These are phyloP conservation scores for Alnus rubra DNA, from an alignment of 306 rosid species.

Conservation along the genomic window DNA sequence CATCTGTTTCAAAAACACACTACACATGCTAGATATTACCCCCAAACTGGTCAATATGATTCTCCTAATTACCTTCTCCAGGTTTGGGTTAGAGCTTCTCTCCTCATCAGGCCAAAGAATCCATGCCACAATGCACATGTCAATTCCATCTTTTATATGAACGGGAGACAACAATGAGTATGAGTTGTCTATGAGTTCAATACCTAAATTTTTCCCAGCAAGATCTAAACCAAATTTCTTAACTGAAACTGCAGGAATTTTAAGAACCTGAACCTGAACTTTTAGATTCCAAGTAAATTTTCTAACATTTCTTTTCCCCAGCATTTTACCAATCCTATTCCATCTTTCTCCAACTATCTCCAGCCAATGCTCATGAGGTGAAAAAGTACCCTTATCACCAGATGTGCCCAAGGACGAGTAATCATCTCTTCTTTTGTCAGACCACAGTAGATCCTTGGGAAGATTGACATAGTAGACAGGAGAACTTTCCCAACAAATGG, in stretches of 20 bases:
- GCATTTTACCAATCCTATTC: constrained; percentile 66
- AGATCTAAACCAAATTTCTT: constrained; percentile 64
- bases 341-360: constrained; percentile 61
- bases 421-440: constrained; percentile 44
- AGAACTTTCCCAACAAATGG: constrained; percentile 90
- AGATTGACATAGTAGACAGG: constrained; percentile 82
- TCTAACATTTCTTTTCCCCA: constrained; percentile 57
- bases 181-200: constrained; percentile 64
- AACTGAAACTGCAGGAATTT: constrained; percentile 66
- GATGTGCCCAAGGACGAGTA: constrained; percentile 37
- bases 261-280: constrained; percentile 83
- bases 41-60: constrained; percentile 10
- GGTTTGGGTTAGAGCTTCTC: constrained; percentile 78
- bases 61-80: constrained; percentile 76
- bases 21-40: background rate
- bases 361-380: constrained; percentile 49
- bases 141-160: constrained; percentile 62
- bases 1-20: background rate
- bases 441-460: constrained; percentile 75
- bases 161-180: constrained; percentile 60
- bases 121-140: constrained; percentile 78
- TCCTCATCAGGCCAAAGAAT: constrained; percentile 99
- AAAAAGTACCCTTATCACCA: constrained; percentile 41
- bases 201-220: constrained; percentile 46
- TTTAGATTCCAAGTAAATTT: constrained; percentile 90